These are phyloP conservation scores for Phytophthora lateralis DNA, from an alignment of 352 stramenopile species.

Conservation along the genomic window DNA sequence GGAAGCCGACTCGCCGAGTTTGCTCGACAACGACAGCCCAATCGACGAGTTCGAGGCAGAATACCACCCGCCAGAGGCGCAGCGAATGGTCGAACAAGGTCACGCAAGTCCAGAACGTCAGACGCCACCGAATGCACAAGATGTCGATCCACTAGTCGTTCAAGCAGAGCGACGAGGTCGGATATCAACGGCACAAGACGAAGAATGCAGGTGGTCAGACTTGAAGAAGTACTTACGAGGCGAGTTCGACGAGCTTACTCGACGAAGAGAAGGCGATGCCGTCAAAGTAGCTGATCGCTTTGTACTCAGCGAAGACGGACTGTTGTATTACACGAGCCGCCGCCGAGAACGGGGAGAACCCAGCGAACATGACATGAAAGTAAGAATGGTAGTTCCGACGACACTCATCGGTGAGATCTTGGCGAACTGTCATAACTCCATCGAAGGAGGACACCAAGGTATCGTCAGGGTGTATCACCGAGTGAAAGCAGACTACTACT, in stretches of 20 bases:
- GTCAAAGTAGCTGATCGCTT: slow-evolving; percentile 5
- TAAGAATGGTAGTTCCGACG: slow-evolving; percentile 5
- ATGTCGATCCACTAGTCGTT: slow-evolving; percentile 1
- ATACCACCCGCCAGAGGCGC: background rate
- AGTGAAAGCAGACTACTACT: slow-evolving; percentile 13
- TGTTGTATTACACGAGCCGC: background rate
- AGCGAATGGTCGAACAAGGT: background rate
- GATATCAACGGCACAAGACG: slow-evolving; percentile 4
- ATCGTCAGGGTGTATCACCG: slow-evolving; percentile 1
- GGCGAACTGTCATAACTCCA: slow-evolving; percentile 4
- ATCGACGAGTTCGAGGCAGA: no score
- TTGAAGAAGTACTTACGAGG: background rate
- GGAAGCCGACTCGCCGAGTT: no score
- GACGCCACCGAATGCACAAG: no score
- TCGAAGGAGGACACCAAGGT: slow-evolving; percentile 7
- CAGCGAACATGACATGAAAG: background rate
- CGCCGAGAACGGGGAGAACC: background rate
- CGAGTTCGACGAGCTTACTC: background rate
- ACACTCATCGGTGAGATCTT: slow-evolving; percentile 12
- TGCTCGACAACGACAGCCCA: no score
- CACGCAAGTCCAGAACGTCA: no score
- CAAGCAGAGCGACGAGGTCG: slow-evolving; percentile 4
- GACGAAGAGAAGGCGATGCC: background rate
- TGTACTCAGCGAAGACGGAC: slow-evolving; percentile 1
- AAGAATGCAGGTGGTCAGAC: slow-evolving; percentile 6